These are phyloP conservation scores for Pichia californica DNA, from an alignment of 805 yeast species.

Conservation along the genomic window DNA sequence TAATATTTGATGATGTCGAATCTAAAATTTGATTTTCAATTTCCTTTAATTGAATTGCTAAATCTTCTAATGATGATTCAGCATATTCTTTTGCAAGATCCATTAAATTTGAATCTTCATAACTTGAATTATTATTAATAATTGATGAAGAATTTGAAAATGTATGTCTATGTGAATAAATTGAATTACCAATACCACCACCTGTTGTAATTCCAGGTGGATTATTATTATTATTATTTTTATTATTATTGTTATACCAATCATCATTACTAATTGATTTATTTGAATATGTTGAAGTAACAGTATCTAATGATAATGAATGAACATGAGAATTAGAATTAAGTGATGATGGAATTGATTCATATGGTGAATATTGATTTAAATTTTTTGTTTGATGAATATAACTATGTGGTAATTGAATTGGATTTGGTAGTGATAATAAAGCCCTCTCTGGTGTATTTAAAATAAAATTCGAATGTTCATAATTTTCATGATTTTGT, in stretches of 20 bases:
- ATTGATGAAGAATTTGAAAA: not conserved
- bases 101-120: conserved; percentile 1
- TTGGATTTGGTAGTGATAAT: conserved; percentile 1
- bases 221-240: too few relatives aligned
- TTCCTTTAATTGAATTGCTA: conserved; percentile 1
- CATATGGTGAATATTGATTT: conserved; percentile 5
- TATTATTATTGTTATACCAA: not conserved
- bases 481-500: not conserved
- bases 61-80: not conserved
- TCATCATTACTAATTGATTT: conserved; percentile 2
- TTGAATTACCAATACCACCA: too few relatives aligned
- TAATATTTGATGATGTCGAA: not conserved
- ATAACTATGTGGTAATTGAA: conserved; percentile 3
- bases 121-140: too few relatives aligned
- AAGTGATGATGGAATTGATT: conserved; percentile 4
- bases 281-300: conserved; percentile 4
- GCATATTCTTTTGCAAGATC: conserved; percentile 1
- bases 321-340: conserved; percentile 4
- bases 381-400: not conserved
- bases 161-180: conserved; percentile 1
- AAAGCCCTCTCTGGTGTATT: conserved; percentile 13
- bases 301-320: conserved; percentile 5
- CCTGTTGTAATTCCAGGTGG: too few relatives aligned
- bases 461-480: conserved; percentile 4
- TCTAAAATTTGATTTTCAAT: not conserved